Conservation (phyloP, 208 protist species). For the Strigomonas galati region DNA sequence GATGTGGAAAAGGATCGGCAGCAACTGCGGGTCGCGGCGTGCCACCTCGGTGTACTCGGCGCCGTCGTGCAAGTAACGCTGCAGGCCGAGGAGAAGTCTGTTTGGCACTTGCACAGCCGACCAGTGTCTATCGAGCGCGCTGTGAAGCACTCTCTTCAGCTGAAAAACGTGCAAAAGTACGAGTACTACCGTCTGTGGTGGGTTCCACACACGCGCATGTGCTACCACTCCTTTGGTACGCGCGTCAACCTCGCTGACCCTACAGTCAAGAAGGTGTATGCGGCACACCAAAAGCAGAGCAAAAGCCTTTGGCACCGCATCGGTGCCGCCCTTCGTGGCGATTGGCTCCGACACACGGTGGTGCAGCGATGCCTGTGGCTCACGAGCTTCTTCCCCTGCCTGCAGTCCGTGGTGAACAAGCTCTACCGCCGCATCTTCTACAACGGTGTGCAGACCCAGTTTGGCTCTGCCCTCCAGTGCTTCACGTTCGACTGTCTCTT, state of each 20-base stretch:
- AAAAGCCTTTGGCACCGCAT: slow-evolving; percentile 12
- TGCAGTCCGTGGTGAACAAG: slow-evolving; percentile 66
- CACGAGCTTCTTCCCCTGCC: slow-evolving; percentile 32
- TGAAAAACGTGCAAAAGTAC: slow-evolving; percentile 1
- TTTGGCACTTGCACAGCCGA: slow-evolving; percentile 46
- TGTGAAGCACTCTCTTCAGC: not conserved
- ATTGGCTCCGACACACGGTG: slow-evolving; percentile 54
- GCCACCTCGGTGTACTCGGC: slow-evolving; percentile 63
- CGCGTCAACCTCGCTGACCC: slow-evolving; percentile 16
- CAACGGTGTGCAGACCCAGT: slow-evolving; percentile 29
- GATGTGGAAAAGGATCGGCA: slow-evolving; percentile 12
- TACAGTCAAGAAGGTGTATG: not conserved
- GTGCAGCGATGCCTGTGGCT: slow-evolving; percentile 48
- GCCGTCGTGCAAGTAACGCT: slow-evolving; percentile 63
- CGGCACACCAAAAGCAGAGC: slow-evolving; percentile 7
- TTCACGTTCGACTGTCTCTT: slow-evolving; percentile 86
- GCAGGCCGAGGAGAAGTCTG: slow-evolving; percentile 35
- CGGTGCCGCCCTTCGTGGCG: slow-evolving; percentile 22
- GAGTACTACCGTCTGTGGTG: slow-evolving; percentile 81
- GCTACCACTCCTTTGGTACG: slow-evolving; percentile 64
- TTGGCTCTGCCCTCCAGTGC: slow-evolving; percentile 50
- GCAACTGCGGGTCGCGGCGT: slow-evolving; percentile 44
- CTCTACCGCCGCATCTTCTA: slow-evolving; percentile 47
- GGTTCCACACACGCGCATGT: slow-evolving; percentile 71
- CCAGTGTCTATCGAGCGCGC: slow-evolving; percentile 41